phyloP scores from a whole-genome alignment of 805 yeast genomes.

The Lipomyces sp. region DNA sequence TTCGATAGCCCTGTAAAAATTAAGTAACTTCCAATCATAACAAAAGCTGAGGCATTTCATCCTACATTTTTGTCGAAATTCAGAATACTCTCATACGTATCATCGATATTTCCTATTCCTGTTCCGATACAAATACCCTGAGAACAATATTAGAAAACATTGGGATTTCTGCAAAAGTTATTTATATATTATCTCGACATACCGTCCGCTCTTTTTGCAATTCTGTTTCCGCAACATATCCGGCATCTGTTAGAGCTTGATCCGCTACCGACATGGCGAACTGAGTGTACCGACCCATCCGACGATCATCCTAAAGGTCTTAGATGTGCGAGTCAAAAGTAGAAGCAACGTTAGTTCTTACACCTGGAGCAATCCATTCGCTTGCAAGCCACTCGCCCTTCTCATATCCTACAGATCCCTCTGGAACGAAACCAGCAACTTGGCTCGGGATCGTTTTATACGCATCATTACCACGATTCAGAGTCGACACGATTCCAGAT shows the following conservation, averaged over 20 bases:
- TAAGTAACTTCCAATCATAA: not conserved
- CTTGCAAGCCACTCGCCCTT: slow-evolving; percentile 59
- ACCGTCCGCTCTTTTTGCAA: slow-evolving; percentile 42
- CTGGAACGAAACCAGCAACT: slow-evolving; percentile 77
- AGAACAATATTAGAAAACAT: not conserved
- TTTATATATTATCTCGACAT: slow-evolving; percentile 38
- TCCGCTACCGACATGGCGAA: slow-evolving; percentile 76
- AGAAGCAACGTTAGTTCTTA: not conserved
- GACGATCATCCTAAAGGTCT: slow-evolving; percentile 52
- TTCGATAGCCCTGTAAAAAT: slow-evolving; percentile 56
- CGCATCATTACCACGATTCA: slow-evolving; percentile 50
- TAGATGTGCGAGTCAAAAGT: not conserved
- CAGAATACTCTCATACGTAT: slow-evolving; percentile 66
- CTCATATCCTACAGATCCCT: slow-evolving; percentile 45
- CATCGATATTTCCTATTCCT: slow-evolving; percentile 87
- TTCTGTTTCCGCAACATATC: slow-evolving; percentile 52
- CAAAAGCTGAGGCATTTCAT: slow-evolving; percentile 4
- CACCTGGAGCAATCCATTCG: slow-evolving; percentile 53
- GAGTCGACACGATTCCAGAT: slow-evolving; percentile 47
- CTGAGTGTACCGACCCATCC: slow-evolving; percentile 75
- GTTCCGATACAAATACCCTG: slow-evolving; percentile 88
- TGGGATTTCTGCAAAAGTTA: no score
- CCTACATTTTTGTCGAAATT: slow-evolving; percentile 48
- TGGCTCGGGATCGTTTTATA: slow-evolving; percentile 66
- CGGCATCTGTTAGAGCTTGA: slow-evolving; percentile 77